These are phyloP conservation scores for Phyllostachys edulis DNA, from an alignment of 176 grass and related monocot species.

Conservation along the genomic window DNA sequence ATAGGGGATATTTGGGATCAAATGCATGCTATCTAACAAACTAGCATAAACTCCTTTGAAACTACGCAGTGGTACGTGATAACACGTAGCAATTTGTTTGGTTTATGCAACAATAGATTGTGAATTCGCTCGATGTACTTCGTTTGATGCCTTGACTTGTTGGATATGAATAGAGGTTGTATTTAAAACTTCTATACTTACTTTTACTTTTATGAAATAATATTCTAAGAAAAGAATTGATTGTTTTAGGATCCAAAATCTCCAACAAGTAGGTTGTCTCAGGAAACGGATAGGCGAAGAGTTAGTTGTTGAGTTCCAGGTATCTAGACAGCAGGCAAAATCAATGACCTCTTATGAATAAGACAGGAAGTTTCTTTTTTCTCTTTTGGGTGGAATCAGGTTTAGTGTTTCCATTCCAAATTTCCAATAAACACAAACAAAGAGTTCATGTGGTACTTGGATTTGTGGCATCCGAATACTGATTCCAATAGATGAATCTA, in stretches of 20 bases:
- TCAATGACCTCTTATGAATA: not conserved
- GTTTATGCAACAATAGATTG: not conserved
- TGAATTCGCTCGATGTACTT: not conserved
- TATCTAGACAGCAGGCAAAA: not conserved
- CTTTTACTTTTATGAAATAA: not conserved
- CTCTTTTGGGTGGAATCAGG: not conserved
- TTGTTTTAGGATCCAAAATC: not conserved
- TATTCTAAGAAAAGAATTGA: not conserved
- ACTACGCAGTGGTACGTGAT: too few species aligned
- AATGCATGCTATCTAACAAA: conserved; percentile 3
- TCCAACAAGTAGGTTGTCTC: not conserved
- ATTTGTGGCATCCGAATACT: not conserved
- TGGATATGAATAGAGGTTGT: not conserved
- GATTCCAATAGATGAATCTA: not conserved
- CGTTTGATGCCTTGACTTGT: not conserved
- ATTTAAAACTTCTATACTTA: not conserved
- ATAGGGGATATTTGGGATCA: not conserved
- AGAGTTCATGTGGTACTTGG: not conserved
- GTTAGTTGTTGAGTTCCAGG: not conserved
- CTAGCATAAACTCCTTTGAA: not conserved
- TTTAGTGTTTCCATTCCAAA: not conserved
- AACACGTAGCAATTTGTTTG: not conserved
- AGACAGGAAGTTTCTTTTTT: not conserved
- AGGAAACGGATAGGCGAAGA: not conserved
- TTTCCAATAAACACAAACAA: not conserved